Conservation (phyloP, 495 filamentous ascomycete species). For the Talaromyces adpressus region DNA sequence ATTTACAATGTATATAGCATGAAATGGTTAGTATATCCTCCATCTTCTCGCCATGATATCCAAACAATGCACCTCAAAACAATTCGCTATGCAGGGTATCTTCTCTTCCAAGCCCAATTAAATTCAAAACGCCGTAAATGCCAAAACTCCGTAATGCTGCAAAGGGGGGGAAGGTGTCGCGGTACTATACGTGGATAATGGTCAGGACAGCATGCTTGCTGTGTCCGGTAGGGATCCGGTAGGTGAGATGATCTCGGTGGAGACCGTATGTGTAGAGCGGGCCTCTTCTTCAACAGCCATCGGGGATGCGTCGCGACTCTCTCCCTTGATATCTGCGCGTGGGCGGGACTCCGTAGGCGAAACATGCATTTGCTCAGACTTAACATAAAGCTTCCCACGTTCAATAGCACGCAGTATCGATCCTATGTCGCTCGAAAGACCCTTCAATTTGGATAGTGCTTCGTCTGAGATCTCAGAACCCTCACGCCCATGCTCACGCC, state of each 20-base stretch:
- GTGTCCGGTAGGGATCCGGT: not conserved
- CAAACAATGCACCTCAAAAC: not conserved
- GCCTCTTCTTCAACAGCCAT: conserved; percentile 17
- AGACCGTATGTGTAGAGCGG: conserved; percentile 21
- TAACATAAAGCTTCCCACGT: conserved; percentile 26
- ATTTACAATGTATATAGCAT: conserved; percentile 3
- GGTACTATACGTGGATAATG: not conserved
- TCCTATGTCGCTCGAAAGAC: conserved; percentile 30
- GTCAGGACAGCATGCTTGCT: not conserved
- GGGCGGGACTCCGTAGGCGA: conserved; percentile 27
- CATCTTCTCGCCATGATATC: not conserved
- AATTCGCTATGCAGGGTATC: conserved; percentile 4
- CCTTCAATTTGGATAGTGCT: conserved; percentile 31
- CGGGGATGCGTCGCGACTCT: not conserved
- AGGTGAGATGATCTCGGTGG: conserved; percentile 27
- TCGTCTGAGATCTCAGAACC: conserved; percentile 31
- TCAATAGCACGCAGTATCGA: conserved; percentile 30
- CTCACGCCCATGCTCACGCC: conserved; percentile 21
- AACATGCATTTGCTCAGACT: conserved; percentile 26
- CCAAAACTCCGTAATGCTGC: not conserved
- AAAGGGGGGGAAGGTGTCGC: not conserved
- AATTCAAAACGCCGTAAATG: conserved; percentile 1
- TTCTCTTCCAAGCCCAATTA: conserved; percentile 2
- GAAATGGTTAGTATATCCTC: not conserved
- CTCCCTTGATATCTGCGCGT: conserved; percentile 8